Percentiles rank a stretch among this genome's conserved stretches.
These are phyloP conservation scores for Sclerotinia nivalis DNA, from an alignment of 2,329 filamentous ascomycete species.

Conservation along the genomic window DNA sequence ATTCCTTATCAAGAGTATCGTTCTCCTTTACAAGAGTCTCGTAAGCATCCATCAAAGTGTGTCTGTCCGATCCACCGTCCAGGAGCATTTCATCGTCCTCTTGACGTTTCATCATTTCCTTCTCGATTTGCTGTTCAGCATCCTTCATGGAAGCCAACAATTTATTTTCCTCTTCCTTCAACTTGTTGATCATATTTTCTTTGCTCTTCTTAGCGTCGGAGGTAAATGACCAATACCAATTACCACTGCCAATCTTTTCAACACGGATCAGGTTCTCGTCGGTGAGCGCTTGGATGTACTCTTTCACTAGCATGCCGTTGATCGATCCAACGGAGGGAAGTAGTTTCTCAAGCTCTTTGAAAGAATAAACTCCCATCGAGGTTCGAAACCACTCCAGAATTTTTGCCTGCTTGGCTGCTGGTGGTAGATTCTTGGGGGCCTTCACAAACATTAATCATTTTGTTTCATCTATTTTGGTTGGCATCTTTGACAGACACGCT, in stretches of 20 bases:
- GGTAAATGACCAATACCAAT: slow-evolving; percentile 71
- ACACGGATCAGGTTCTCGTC: slow-evolving; percentile 63
- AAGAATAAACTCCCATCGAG: slow-evolving; percentile 60
- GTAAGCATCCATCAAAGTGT: slow-evolving; percentile 36
- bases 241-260: slow-evolving; percentile 70
- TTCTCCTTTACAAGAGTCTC: slow-evolving; percentile 37
- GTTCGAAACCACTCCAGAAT: slow-evolving; percentile 61
- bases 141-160: slow-evolving; percentile 40
- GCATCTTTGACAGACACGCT: background rate
- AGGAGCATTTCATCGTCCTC: slow-evolving; percentile 41
- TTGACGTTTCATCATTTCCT: slow-evolving; percentile 42
- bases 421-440: slow-evolving; percentile 56
- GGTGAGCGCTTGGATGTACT: slow-evolving; percentile 61
- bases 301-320: slow-evolving; percentile 66
- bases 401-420: slow-evolving; percentile 57
- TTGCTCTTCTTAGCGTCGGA: slow-evolving; percentile 55
- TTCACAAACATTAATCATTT: slow-evolving; percentile 25
- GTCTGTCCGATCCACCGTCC: slow-evolving; percentile 35
- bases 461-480: slow-evolving; percentile 11
- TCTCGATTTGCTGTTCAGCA: slow-evolving; percentile 41
- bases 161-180: slow-evolving; percentile 43
- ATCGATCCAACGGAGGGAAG: slow-evolving; percentile 62
- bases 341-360: slow-evolving; percentile 68
- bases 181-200: slow-evolving; percentile 42
- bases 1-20: slow-evolving; percentile 38